These are phyloP conservation scores for Tricholoma hemisulphureum DNA, from an alignment of 768 basidiomycete genomes.

Conservation along the genomic window DNA sequence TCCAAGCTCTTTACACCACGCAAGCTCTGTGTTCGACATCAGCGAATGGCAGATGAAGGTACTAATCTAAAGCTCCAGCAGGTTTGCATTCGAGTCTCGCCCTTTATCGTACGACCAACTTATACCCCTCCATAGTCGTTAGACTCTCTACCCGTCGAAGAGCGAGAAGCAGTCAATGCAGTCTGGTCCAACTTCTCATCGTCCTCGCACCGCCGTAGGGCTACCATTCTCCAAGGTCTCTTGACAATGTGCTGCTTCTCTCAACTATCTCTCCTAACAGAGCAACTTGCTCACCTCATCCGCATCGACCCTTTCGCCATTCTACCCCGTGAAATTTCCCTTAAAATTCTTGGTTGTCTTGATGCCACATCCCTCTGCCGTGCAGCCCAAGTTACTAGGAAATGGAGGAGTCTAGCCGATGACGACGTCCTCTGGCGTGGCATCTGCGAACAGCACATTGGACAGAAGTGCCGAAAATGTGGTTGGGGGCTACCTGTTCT, in stretches of 20 bases:
- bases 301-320: conserved; percentile 92
- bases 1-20: conserved; percentile 40
- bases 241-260: conserved; percentile 99
- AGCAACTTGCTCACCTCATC: conserved; percentile 88
- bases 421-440: conserved; percentile 94
- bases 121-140: conserved; percentile 62
- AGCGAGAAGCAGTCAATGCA: conserved; percentile 83
- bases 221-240: conserved; percentile 92
- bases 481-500: conserved; percentile 96
- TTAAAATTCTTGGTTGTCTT: conserved; percentile 84
- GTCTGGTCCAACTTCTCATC: conserved; percentile 98
- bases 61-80: conserved; percentile 90
- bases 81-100: conserved; percentile 42
- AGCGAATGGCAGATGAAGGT: conserved; percentile 95
- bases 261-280: conserved; percentile 92
- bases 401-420: conserved; percentile 88
- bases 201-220: conserved; percentile 85
- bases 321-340: conserved; percentile 85
- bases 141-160: conserved; percentile 81
- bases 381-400: conserved; percentile 84
- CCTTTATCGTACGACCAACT: conserved; percentile 9
- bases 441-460: conserved; percentile 98
- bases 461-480: conserved; percentile 93
- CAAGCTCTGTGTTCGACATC: conserved; percentile 90
- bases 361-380: conserved; percentile 92